A percentile compares a stretch with the other conserved stretches of the same genome.
Conservation (phyloP, 441 rosid genomes). For the Pelargonium australe region DNA sequence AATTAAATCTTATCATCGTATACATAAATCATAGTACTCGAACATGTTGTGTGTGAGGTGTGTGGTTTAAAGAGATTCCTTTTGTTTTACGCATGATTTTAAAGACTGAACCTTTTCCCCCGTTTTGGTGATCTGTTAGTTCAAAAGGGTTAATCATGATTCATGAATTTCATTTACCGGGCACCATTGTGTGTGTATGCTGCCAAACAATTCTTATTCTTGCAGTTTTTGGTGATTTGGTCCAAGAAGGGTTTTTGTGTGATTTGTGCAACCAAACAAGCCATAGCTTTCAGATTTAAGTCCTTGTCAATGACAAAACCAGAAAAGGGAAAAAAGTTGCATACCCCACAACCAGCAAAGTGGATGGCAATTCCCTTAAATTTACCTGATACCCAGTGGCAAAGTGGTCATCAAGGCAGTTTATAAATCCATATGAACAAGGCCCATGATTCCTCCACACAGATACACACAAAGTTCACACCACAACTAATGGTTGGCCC, state of each 20-base stretch:
- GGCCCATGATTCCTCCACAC: slow-evolving; percentile 15
- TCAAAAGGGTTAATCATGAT: background rate
- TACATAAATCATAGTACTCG: too few relatives aligned
- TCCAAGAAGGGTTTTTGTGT: background rate
- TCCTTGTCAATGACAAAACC: background rate
- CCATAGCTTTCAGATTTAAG: slow-evolving; percentile 1
- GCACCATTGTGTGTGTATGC: background rate
- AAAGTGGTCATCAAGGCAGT: slow-evolving; percentile 28
- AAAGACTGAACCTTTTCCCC: background rate
- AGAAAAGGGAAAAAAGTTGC: slow-evolving; percentile 1
- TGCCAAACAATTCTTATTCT: slow-evolving; percentile 1
- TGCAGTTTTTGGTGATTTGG: background rate
- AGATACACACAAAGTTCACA: background rate
- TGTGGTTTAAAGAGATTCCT: background rate
- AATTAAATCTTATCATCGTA: background rate
- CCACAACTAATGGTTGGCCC: slow-evolving; percentile 25
- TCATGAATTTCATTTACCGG: background rate
- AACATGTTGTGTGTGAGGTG: background rate
- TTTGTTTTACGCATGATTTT: slow-evolving; percentile 1
- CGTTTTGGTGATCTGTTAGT: background rate
- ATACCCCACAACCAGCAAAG: background rate
- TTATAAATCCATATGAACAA: slow-evolving; percentile 20
- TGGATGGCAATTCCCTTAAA: slow-evolving; percentile 29
- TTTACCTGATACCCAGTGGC: slow-evolving; percentile 38
- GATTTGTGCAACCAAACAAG: slow-evolving; percentile 4